These are phyloP conservation scores for Geotrichum macrosporum DNA, from an alignment of 1,139 yeast species.

Conservation along the genomic window DNA sequence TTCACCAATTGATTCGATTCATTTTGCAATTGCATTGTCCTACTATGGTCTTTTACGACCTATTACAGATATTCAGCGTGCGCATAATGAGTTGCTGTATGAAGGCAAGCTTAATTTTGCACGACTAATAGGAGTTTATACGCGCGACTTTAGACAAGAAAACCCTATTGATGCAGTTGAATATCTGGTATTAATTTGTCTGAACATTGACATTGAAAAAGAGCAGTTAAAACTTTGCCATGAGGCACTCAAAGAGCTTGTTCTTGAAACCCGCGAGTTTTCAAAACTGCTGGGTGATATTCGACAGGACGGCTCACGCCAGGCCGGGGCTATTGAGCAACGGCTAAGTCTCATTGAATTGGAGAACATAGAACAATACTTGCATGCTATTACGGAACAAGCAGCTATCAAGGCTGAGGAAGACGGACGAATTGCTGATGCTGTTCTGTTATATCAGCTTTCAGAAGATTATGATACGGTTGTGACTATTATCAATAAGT, in stretches of 20 bases:
- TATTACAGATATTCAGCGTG: constrained; percentile 34
- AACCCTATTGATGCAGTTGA: constrained; percentile 92
- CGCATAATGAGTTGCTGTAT: constrained; percentile 29
- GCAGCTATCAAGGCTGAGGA: constrained; percentile 88
- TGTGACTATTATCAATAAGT: constrained; percentile 66
- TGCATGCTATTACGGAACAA: constrained; percentile 69
- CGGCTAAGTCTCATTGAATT: constrained; percentile 67
- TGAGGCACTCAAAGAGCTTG: constrained; percentile 77
- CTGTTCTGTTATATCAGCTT: constrained; percentile 78
- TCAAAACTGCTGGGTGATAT: constrained; percentile 75
- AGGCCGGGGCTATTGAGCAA: constrained; percentile 80
- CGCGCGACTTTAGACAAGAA: constrained; percentile 73
- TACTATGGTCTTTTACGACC: constrained; percentile 69
- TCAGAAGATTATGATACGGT: constrained; percentile 87
- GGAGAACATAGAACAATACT: constrained; percentile 49
- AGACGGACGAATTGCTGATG: constrained; percentile 85
- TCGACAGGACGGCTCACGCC: constrained; percentile 66
- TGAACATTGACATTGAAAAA: constrained; percentile 40
- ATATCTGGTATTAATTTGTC: constrained; percentile 68
- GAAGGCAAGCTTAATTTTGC: constrained; percentile 37
- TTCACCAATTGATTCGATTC: constrained; percentile 84
- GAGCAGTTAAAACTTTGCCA: constrained; percentile 53
- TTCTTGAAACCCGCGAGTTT: constrained; percentile 82
- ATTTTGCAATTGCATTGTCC: constrained; percentile 76
- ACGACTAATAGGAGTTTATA: constrained; percentile 45